These are phyloP conservation scores for Stromatinia cepivora DNA, from an alignment of 2,329 filamentous ascomycete genomes.

Conservation along the genomic window DNA sequence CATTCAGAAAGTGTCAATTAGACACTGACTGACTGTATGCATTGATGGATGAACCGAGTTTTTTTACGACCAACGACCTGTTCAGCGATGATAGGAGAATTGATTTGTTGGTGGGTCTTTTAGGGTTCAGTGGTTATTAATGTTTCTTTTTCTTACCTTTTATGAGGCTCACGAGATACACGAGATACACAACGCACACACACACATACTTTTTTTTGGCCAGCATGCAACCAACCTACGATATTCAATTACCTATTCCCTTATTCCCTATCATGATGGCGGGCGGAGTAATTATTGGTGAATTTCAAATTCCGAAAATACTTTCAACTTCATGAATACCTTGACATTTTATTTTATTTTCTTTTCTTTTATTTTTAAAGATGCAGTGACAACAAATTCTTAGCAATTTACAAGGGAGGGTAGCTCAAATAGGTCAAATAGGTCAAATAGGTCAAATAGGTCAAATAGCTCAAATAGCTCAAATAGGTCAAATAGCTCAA, in stretches of 20 bases:
- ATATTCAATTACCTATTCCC: neutral
- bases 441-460: too few relatives aligned
- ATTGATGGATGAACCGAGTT: too few relatives aligned
- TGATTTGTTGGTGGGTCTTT: neutral
- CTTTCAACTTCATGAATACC: too few relatives aligned
- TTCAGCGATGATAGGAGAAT: conserved; percentile 22
- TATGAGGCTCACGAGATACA: conserved; percentile 12
- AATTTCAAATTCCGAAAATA: neutral
- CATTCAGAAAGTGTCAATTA: neutral
- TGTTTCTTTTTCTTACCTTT: neutral
- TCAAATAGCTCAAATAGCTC: too few relatives aligned
- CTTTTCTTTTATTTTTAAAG: neutral
- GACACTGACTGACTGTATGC: too few relatives aligned
- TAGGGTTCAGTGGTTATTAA: neutral
- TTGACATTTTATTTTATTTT: neutral
- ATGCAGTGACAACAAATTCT: conserved; percentile 21
- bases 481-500: too few relatives aligned
- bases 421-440: conserved; percentile 4
- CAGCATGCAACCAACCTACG: neutral
- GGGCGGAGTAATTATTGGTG: neutral
- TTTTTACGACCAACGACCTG: too few relatives aligned
- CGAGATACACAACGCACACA: neutral
- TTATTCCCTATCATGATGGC: neutral
- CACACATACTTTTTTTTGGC: neutral
- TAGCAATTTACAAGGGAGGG: neutral